Evolutionary conservation across 2,329 filamentous ascomycete genomes (phyloP).

Genomic region (Xenoacremonium recifei): DNA sequence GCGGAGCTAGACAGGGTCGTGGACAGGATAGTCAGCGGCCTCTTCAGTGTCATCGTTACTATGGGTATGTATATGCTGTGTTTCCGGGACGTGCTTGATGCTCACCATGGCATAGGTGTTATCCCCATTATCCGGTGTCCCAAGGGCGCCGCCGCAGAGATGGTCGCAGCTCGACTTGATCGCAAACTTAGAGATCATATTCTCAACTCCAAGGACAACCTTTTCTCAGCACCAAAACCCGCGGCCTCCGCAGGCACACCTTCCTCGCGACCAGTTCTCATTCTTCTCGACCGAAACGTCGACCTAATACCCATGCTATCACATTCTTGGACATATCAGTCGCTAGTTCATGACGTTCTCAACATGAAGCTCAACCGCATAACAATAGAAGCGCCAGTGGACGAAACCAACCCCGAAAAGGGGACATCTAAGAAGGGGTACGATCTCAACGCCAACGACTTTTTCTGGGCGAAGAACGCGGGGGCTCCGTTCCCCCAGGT

Average conservation of each 20-base stretch:
- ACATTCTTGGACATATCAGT: slow-evolving; percentile 82
- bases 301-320: slow-evolving; percentile 98
- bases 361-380: slow-evolving; percentile 78
- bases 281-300: slow-evolving; percentile 93
- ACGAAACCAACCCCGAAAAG: slow-evolving; percentile 73
- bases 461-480: slow-evolving; percentile 95
- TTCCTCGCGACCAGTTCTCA: slow-evolving; percentile 79
- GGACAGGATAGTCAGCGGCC: slow-evolving; percentile 87
- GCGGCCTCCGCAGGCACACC: slow-evolving; percentile 56
- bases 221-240: slow-evolving; percentile 74
- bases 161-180: slow-evolving; percentile 91
- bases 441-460: slow-evolving; percentile 85
- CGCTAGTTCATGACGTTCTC: slow-evolving; percentile 67
- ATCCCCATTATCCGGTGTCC: slow-evolving; percentile 96
- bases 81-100: not conserved
- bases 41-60: slow-evolving; percentile 98
- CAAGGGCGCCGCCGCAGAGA: slow-evolving; percentile 87
- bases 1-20: slow-evolving; percentile 84
- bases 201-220: slow-evolving; percentile 94
- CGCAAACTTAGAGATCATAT: slow-evolving; percentile 95
- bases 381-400: slow-evolving; percentile 79
- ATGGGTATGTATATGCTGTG: slow-evolving; percentile 66
- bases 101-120: slow-evolving; percentile 53
- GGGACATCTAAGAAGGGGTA: slow-evolving; percentile 84
- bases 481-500: slow-evolving; percentile 90